Conservation (phyloP, 177 flowering plant genomes). For the Vitis hybrid region DNA sequence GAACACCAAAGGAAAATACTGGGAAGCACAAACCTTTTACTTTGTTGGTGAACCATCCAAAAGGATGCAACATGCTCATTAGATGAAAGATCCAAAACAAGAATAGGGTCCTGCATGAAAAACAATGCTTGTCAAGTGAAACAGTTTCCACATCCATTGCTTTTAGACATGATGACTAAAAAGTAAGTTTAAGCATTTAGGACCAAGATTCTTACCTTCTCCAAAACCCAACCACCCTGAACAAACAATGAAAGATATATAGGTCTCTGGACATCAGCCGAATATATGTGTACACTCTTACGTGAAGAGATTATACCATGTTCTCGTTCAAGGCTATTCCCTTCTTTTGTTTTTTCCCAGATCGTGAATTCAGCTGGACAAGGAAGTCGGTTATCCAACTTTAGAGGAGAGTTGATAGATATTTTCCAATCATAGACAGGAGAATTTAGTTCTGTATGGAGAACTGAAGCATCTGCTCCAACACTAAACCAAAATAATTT, state of each 20-base stretch:
- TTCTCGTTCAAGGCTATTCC: conserved; percentile 58
- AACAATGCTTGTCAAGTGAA: conserved; percentile 6
- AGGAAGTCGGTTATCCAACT: conserved; percentile 92
- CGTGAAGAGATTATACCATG: conserved; percentile 73
- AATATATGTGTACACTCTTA: conserved; percentile 62
- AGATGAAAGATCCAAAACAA: conserved; percentile 63
- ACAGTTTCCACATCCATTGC: neutral
- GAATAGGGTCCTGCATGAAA: conserved; percentile 68
- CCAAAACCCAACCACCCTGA: conserved; percentile 92
- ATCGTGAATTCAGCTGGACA: conserved; percentile 81
- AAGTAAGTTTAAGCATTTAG: conserved; percentile 1
- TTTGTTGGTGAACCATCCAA: conserved; percentile 86
- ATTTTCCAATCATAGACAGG: conserved; percentile 99
- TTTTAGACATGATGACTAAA: neutral
- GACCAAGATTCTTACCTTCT: conserved; percentile 57
- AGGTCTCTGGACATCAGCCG: conserved; percentile 74
- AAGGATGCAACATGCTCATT: conserved; percentile 73
- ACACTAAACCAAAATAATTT: conserved; percentile 78
- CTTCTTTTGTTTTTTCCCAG: conserved; percentile 82
- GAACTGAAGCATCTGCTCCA: conserved; percentile 89
- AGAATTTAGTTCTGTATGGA: conserved; percentile 81
- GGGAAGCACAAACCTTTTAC: conserved; percentile 56
- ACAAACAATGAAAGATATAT: conserved; percentile 69
- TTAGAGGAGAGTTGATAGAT: conserved; percentile 81
- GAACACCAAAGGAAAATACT: neutral